These are phyloP conservation scores for Henckelia pumila DNA, from an alignment of 257 asterid genomes.

Conservation along the genomic window DNA sequence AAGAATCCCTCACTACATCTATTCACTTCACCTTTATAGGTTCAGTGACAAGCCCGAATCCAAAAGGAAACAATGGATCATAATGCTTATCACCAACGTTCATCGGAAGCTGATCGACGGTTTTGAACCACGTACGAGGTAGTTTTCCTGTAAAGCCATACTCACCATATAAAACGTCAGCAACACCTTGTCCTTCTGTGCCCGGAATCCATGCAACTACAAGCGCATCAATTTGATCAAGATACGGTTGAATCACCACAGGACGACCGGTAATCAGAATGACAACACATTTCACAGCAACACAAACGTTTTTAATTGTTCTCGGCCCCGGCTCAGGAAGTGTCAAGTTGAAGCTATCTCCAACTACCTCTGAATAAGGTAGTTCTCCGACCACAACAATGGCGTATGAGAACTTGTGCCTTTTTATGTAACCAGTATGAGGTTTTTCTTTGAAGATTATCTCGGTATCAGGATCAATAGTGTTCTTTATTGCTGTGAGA, in stretches of 20 bases:
- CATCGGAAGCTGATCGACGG: constrained; percentile 46
- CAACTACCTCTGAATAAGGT: constrained; percentile 40
- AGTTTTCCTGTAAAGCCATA: constrained; percentile 39
- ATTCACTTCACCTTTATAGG: constrained; percentile 11
- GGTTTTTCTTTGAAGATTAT: constrained; percentile 34
- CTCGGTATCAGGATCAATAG: constrained; percentile 28
- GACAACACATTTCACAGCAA: constrained; percentile 37
- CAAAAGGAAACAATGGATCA: constrained; percentile 41
- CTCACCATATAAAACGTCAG: constrained; percentile 40
- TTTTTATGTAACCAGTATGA: constrained; percentile 25
- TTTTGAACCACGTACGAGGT: constrained; percentile 43
- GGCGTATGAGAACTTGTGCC: constrained; percentile 35
- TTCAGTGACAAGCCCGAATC: constrained; percentile 34
- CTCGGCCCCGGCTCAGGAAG: constrained; percentile 34
- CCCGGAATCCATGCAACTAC: constrained; percentile 53
- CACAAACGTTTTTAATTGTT: constrained; percentile 34
- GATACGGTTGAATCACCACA: constrained; percentile 35
- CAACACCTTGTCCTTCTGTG: constrained; percentile 44
- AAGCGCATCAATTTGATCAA: constrained; percentile 33
- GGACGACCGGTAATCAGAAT: constrained; percentile 45
- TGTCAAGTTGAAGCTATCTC: constrained; percentile 45
- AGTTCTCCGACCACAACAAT: constrained; percentile 48
- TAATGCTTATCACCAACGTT: constrained; percentile 44
- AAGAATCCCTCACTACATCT: not conserved
- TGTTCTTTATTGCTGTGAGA: constrained; percentile 21